Conservation (phyloP, 129 eudicot genomes). For the Deinandra increscens region DNA sequence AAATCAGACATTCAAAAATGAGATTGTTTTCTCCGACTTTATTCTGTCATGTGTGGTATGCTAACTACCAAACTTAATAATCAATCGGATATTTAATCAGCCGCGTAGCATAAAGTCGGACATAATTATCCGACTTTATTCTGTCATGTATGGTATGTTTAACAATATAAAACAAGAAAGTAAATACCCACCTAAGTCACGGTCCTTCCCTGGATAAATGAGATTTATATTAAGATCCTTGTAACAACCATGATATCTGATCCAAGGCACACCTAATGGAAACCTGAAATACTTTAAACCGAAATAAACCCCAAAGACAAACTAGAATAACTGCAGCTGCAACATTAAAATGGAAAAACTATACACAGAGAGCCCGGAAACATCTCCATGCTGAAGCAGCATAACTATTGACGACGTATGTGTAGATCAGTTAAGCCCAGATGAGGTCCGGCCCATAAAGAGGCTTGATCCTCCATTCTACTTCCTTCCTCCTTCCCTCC, state of each 20-base stretch:
- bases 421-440: too few relatives aligned
- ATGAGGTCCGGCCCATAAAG: too few relatives aligned
- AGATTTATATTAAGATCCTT: constrained; percentile 50
- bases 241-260: constrained; percentile 53
- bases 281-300: constrained; percentile 47
- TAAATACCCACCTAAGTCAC: constrained; percentile 45
- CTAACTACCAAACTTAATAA: too few relatives aligned
- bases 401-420: neutral
- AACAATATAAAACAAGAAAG: constrained; percentile 1
- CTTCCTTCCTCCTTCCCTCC: too few relatives aligned
- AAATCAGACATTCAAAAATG: too few relatives aligned
- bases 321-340: neutral
- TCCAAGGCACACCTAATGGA: constrained; percentile 67
- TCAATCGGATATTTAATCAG: too few relatives aligned
- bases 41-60: too few relatives aligned
- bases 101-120: too few relatives aligned
- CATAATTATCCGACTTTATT: too few relatives aligned
- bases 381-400: neutral
- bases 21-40: too few relatives aligned
- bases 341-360: neutral
- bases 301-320: neutral
- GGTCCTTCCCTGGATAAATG: constrained; percentile 79
- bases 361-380: neutral
- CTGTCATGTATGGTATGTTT: too few relatives aligned
- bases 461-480: too few relatives aligned